Evolutionary conservation across 2,329 filamentous ascomycete genomes (phyloP), one percentile per base, ranked within the genome.

Genomic region (Verticillium isaacii): DNA sequence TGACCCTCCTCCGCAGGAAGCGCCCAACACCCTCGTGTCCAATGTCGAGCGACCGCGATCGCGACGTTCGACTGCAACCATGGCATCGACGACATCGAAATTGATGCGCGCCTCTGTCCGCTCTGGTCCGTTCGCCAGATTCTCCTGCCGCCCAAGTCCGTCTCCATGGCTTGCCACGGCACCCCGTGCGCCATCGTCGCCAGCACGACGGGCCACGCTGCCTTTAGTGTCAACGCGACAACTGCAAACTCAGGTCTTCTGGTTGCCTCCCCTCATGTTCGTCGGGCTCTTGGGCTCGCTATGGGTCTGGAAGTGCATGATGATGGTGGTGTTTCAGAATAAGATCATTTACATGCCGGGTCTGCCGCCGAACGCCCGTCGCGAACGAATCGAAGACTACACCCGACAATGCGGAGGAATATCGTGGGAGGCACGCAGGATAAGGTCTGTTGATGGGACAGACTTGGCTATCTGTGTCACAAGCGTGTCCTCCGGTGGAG

Each of bases 341-440:
- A 89, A 89, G 70, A 91, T 93, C 70, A 89, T 93, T 63, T 93
- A 93, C 74, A 92, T 92, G 78, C 89, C 90, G 0, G 89, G 88
- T 56, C 75, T 93, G 58, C 89, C 90, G 19, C 90, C 90, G 2
- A 89, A 89, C 69, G 81, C 90, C 0, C 82, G 89, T 17, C 80
- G 82, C 29, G 88, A 93, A 75, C 86, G 76, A 61, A 88, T 93
- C 41, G 75, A 77, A 3, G 85, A 90, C 67, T 92, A 91, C 70
- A 77, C 77, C 32, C 71, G 73, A 4, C 78, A 83, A 41, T 91
- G 88, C 65, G 77, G 75, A 32, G 86, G 85, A 0, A 78, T 93
- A n/a, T 63, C 70, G 45, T 94, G 91, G 91, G 73, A 78, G n/a
- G 86, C 91, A 68, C 80, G 85, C 66, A 80, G 80, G 45, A 85